Evolutionary conservation across 2,329 filamentous ascomycete species (phyloP), one percentile per base, ranked within the genome.

Genomic region (Thyridium curvatum): DNA sequence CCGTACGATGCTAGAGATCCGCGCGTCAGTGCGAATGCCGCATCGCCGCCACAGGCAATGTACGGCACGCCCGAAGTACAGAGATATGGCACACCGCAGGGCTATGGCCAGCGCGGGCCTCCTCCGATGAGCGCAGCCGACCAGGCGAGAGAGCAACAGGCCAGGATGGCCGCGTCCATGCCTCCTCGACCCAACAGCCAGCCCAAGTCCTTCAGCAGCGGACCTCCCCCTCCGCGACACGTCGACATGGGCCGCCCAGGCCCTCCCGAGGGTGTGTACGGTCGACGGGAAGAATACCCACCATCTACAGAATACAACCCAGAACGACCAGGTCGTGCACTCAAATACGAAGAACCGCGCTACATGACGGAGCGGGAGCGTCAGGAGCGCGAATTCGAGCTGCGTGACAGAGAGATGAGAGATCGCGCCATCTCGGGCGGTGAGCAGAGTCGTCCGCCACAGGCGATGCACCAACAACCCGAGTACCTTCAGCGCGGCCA

Each of bases 41-140:
- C 65, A 13, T 66, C 64, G 4, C 76, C 74, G 12, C 72, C 72
- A 6, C 63, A 71, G 48, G 64, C 62, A 39, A 57, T 66, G 30
- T 75, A 74, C 46, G 65, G 64, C 3, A 79, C 77, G 0, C 77
- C 76, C 18, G 78, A 80, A 46, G 55, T 73, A 14, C 70, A 72
- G 44, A 70, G 75, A 43, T 82, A 77, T 47, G 68, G 72, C 28
- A 82, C 78, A 3, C 76, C 79, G 1, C 74, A 78, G 39, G 59
- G 64, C 10, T 82, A 77, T 46, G 59, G 66, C 34, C 67, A 68
- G 33, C 66, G 74, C 30, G 70, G 68, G 4, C 68, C 69, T 2
- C 72, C 71, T 31, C 62, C 53, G 8, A 41, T 43, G 39, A 37
- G 30, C 2, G 40, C 62, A 5, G 58, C 59, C 12, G 77, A 80